phyloP scores from a whole-genome alignment of 257 asterid genomes.

The Lycium barbarum region DNA sequence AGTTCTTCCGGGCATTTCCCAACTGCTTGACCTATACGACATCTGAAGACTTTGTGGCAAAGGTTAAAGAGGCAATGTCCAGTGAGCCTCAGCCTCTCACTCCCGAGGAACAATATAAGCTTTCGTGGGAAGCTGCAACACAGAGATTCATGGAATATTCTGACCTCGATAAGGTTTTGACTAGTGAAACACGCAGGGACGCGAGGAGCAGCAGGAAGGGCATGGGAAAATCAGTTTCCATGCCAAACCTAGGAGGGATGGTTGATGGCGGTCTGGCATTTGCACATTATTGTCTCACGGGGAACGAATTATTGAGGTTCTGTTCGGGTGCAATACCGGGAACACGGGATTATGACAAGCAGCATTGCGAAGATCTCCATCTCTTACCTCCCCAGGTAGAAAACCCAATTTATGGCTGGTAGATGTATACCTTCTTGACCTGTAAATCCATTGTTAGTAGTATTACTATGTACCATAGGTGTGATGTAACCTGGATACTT shows the following conservation, averaged over 20 bases:
- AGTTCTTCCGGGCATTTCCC: slow-evolving; percentile 91
- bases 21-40: slow-evolving; percentile 87
- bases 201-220: slow-evolving; percentile 37
- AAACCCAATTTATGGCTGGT: slow-evolving; percentile 95
- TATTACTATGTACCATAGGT: neutral
- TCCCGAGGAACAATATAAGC: slow-evolving; percentile 75
- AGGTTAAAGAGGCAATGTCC: slow-evolving; percentile 92
- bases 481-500: slow-evolving; percentile 20
- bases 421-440: slow-evolving; percentile 25
- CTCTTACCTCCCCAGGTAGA: slow-evolving; percentile 86
- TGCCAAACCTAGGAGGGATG: slow-evolving; percentile 69
- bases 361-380: slow-evolving; percentile 79
- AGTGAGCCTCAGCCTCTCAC: slow-evolving; percentile 89
- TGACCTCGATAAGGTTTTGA: slow-evolving; percentile 74
- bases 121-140: slow-evolving; percentile 99
- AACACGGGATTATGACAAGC: slow-evolving; percentile 70
- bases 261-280: slow-evolving; percentile 91
- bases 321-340: slow-evolving; percentile 90
- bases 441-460: slow-evolving; percentile 18
- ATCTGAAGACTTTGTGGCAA: slow-evolving; percentile 86
- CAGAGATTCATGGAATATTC: slow-evolving; percentile 89
- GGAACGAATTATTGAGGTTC: slow-evolving; percentile 81
- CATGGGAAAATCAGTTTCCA: slow-evolving; percentile 65
- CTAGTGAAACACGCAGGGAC: slow-evolving; percentile 35
- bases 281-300: slow-evolving; percentile 88